These are phyloP conservation scores for Dinochytrium kinnereticum DNA, from an alignment of 371 early-diverging fungal genomes.

Conservation along the genomic window DNA sequence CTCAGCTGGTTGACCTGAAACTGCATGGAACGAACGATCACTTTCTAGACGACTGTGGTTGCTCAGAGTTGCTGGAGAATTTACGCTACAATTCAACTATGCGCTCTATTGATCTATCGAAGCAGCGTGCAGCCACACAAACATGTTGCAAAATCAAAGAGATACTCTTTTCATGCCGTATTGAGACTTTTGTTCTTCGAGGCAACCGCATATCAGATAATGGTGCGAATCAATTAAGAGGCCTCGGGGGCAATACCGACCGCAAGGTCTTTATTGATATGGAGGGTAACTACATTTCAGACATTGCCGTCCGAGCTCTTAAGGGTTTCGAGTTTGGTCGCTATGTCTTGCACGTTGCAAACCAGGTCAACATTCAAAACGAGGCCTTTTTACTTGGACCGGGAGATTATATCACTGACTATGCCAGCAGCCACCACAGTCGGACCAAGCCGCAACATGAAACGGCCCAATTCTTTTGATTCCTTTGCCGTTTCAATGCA, in stretches of 20 bases:
- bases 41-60: not conserved
- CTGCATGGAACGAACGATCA: not conserved
- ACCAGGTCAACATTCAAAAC: not conserved
- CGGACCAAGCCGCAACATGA: conserved; percentile 84
- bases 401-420: conserved; percentile 40
- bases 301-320: no score
- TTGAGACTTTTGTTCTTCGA: not conserved
- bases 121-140: not conserved
- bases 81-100: not conserved
- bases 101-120: not conserved
- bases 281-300: not conserved
- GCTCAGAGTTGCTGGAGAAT: not conserved
- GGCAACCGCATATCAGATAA: not conserved
- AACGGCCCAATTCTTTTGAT: conserved; percentile 85
- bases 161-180: not conserved
- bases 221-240: not conserved
- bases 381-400: conserved; percentile 17
- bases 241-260: no score
- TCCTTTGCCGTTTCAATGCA: conserved; percentile 85
- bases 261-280: not conserved
- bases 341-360: not conserved
- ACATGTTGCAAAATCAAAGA: not conserved
- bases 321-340: not conserved
- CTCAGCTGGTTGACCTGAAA: not conserved
- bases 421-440: conserved; percentile 94